Conservation (phyloP, 768 basidiomycete species). For the Lenzites betulinus region DNA sequence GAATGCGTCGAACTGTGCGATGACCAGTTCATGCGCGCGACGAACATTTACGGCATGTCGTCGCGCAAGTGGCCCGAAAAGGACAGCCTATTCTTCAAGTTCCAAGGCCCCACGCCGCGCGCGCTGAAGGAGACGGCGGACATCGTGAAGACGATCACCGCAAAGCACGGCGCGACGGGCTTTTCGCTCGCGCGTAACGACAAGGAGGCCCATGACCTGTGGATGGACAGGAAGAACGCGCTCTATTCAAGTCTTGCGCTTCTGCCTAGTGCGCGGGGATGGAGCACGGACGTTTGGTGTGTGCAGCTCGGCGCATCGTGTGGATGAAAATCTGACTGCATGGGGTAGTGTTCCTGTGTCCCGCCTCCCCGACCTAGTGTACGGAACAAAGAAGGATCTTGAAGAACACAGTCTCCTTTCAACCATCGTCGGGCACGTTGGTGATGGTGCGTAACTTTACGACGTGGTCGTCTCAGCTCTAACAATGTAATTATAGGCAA, state of each 20-base stretch:
- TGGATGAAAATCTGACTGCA: neutral
- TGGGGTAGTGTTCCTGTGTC: slow-evolving; percentile 58
- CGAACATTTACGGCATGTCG: slow-evolving; percentile 57
- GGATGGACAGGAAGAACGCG: slow-evolving; percentile 73
- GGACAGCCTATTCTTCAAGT: slow-evolving; percentile 85
- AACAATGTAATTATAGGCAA: slow-evolving; percentile 35
- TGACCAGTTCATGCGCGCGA: slow-evolving; percentile 63
- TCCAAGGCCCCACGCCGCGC: slow-evolving; percentile 59
- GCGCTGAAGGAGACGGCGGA: slow-evolving; percentile 63
- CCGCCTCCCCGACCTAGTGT: slow-evolving; percentile 61
- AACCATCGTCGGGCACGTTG: slow-evolving; percentile 75
- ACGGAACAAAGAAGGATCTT: slow-evolving; percentile 74
- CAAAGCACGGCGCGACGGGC: slow-evolving; percentile 65
- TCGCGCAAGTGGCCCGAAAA: slow-evolving; percentile 56
- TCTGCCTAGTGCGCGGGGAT: slow-evolving; percentile 56
- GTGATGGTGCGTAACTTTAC: slow-evolving; percentile 51
- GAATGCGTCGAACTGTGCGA: slow-evolving; percentile 89
- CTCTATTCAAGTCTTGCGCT: slow-evolving; percentile 57
- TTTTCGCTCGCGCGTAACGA: slow-evolving; percentile 66
- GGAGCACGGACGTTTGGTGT: slow-evolving; percentile 80
- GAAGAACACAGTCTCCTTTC: slow-evolving; percentile 54
- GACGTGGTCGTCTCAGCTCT: neutral
- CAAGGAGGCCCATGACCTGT: slow-evolving; percentile 70
- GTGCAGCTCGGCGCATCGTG: neutral
- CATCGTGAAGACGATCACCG: slow-evolving; percentile 57